Evolutionary conservation across 1,139 yeast genomes (phyloP).

Genomic region (Nadsonia starkeyi-henricii): DNA sequence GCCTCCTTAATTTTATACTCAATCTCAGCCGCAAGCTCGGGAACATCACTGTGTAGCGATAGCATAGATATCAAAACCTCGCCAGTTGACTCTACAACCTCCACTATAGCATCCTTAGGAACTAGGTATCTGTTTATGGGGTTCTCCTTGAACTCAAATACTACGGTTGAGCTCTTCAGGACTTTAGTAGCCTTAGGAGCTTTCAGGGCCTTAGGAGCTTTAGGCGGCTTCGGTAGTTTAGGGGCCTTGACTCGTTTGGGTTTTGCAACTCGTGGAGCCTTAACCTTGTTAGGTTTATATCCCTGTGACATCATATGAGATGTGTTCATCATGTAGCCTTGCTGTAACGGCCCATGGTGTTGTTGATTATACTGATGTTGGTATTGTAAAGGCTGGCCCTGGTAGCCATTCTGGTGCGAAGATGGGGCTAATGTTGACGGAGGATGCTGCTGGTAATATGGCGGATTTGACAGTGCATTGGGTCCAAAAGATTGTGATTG

Average conservation of each 20-base stretch:
- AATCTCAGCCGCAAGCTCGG: not conserved
- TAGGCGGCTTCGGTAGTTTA: conserved; percentile 7
- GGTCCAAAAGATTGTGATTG: not conserved
- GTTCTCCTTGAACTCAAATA: conserved; percentile 76
- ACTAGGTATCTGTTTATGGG: conserved; percentile 58
- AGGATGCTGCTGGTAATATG: not conserved
- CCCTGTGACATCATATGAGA: conserved; percentile 1
- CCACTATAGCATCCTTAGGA: conserved; percentile 67
- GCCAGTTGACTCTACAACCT: conserved; percentile 32
- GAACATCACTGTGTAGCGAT: conserved; percentile 30
- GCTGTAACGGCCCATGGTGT: conserved; percentile 2
- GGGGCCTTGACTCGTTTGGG: conserved; percentile 2
- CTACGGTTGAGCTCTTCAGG: conserved; percentile 30
- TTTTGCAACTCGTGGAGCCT: not conserved
- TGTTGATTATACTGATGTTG: conserved; percentile 9
- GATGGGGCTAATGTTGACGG: not conserved
- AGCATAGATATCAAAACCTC: conserved; percentile 55
- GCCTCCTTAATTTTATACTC: no score
- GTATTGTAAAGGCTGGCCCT: conserved; percentile 18
- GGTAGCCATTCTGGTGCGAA: conserved; percentile 34
- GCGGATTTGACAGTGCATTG: not conserved
- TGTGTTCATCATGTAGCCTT: conserved; percentile 5
- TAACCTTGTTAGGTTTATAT: conserved; percentile 3
- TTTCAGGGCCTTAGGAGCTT: conserved; percentile 14
- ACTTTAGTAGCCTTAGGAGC: conserved; percentile 37